A percentile compares a stretch with the other conserved stretches of the same genome.
These are phyloP conservation scores for Calocybe gangraenosa DNA, from an alignment of 768 basidiomycete species.

Conservation along the genomic window DNA sequence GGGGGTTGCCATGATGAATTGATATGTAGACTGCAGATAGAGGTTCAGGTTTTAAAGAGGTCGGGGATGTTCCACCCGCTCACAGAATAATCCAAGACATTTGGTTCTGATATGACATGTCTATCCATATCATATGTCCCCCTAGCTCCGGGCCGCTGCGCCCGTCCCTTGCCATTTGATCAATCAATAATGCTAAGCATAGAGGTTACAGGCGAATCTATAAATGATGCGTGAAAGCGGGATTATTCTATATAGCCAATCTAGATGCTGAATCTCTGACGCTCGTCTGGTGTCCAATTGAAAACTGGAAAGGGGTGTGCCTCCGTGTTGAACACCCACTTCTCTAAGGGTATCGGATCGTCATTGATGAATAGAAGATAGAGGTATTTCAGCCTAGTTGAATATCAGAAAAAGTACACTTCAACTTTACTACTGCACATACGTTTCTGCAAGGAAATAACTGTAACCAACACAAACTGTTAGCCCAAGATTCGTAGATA, in stretches of 20 bases:
- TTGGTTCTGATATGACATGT: slow-evolving; percentile 12
- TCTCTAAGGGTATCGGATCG: slow-evolving; percentile 52
- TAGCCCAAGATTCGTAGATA: neutral
- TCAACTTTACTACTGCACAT: slow-evolving; percentile 16
- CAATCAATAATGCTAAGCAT: too few species aligned
- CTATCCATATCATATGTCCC: slow-evolving; percentile 15
- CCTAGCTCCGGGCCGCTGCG: slow-evolving; percentile 12
- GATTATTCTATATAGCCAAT: too few species aligned
- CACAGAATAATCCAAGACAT: neutral
- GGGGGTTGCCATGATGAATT: slow-evolving; percentile 22
- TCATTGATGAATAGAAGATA: slow-evolving; percentile 65
- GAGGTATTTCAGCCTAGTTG: slow-evolving; percentile 62
- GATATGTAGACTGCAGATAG: slow-evolving; percentile 8
- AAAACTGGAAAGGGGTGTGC: slow-evolving; percentile 79
- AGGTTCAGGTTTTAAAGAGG: slow-evolving; percentile 8
- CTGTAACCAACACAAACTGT: slow-evolving; percentile 11
- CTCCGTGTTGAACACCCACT: slow-evolving; percentile 64
- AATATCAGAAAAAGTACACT: neutral
- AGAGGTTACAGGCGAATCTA: too few species aligned
- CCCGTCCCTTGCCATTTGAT: too few species aligned
- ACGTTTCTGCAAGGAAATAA: slow-evolving; percentile 48
- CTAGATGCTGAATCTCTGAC: slow-evolving; percentile 34
- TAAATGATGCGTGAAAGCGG: too few species aligned
- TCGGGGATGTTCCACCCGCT: slow-evolving; percentile 6
- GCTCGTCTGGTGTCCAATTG: slow-evolving; percentile 54